A percentile compares a stretch with the other conserved stretches of the same genome.
Evolutionary conservation across 139 green algal species (phyloP).

Genomic region (Marvania coccoides): DNA sequence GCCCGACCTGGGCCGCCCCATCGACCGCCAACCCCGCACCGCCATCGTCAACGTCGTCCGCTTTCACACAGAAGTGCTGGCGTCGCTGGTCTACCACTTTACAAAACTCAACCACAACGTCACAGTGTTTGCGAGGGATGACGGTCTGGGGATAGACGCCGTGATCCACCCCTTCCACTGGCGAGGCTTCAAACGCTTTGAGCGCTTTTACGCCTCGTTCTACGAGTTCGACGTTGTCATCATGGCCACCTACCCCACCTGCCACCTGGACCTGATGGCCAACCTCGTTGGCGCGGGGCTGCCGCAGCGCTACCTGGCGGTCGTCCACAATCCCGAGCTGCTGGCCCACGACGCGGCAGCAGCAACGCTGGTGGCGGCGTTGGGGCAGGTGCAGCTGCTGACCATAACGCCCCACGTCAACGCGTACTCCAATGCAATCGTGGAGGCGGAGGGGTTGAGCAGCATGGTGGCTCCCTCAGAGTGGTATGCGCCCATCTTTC

Average conservation of each 20-base stretch:
- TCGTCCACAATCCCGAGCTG: constrained; percentile 26
- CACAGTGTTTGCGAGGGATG: constrained; percentile 12
- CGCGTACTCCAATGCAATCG: not conserved
- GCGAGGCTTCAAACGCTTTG: constrained; percentile 13
- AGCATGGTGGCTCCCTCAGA: not conserved
- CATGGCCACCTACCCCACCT: constrained; percentile 26
- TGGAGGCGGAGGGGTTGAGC: constrained; percentile 1
- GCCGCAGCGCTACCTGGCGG: constrained; percentile 18
- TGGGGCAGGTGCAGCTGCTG: constrained; percentile 8
- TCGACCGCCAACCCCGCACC: constrained; percentile 9
- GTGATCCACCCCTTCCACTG: constrained; percentile 15
- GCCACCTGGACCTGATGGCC: constrained; percentile 9
- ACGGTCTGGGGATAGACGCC: constrained; percentile 7
- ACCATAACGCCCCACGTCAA: constrained; percentile 25
- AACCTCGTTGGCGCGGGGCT: constrained; percentile 3
- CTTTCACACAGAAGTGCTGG: constrained; percentile 13
- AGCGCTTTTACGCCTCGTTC: constrained; percentile 24
- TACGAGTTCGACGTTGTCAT: constrained; percentile 23
- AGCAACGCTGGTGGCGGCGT: not conserved
- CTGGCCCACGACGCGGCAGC: not conserved
- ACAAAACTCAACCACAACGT: constrained; percentile 27
- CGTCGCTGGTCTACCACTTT: constrained; percentile 19
- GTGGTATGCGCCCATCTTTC: constrained; percentile 27
- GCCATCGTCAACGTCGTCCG: constrained; percentile 26
- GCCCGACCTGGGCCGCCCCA: constrained; percentile 12